phyloP scores from a whole-genome alignment of 2,329 filamentous ascomycete species.

The Trematosphaeria pertusa region DNA sequence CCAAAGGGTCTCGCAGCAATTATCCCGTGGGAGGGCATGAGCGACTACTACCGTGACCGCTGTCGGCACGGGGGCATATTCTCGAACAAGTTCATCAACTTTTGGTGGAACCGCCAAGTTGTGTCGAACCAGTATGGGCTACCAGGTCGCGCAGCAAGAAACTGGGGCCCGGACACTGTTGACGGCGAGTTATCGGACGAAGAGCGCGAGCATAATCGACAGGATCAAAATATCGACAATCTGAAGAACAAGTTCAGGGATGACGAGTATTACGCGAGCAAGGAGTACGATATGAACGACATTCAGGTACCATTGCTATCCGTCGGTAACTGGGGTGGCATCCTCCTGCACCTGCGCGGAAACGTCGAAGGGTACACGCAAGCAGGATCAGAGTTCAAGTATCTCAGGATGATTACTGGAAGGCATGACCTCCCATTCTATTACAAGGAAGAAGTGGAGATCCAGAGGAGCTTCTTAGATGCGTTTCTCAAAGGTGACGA shows the following conservation, averaged over 20 bases:
- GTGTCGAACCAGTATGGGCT: constrained; percentile 72
- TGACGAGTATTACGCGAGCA: constrained; percentile 68
- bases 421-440: constrained; percentile 77
- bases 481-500: constrained; percentile 75
- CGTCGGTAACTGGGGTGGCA: constrained; percentile 76
- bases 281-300: constrained; percentile 69
- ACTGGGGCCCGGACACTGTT: constrained; percentile 64
- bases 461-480: constrained; percentile 72
- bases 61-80: constrained; percentile 51
- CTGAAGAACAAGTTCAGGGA: constrained; percentile 64
- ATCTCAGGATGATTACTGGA: constrained; percentile 72
- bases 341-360: constrained; percentile 71
- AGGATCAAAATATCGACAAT: constrained; percentile 43
- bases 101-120: constrained; percentile 74
- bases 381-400: constrained; percentile 72
- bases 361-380: constrained; percentile 71
- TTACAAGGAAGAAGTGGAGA: constrained; percentile 70
- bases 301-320: constrained; percentile 72
- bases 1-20: constrained; percentile 60
- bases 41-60: constrained; percentile 59
- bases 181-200: constrained; percentile 66
- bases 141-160: constrained; percentile 56
- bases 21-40: constrained; percentile 64
- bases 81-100: constrained; percentile 49
- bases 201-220: constrained; percentile 57